Evolutionary conservation across 78 protist genomes (phyloP), one percentile per base, ranked within the genome.

Genomic region (slime mould (Dictyostelium discoideum)): DNA sequence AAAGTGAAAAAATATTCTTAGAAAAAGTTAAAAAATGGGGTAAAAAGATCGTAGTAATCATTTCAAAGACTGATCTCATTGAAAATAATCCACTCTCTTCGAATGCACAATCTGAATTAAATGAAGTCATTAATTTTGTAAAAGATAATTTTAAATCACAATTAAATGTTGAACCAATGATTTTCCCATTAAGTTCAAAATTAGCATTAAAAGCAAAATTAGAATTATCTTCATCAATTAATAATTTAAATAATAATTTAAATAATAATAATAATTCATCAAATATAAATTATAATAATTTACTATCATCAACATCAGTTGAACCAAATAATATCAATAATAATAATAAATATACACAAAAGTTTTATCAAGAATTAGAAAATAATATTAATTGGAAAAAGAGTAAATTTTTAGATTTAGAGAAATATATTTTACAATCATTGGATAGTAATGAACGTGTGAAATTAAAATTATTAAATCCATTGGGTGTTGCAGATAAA

Each of bases 401-500:
- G 1, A 85, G 93, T 40, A 73, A 14, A 37, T 95, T 95, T 22
- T 87, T 92, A 6, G 97, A 82, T 5, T 37, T 96, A 3, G 97
- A 96, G 26, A 39, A 90, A 18, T 93, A 94, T 57, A 72, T 96
- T 9, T 13, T 96, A 5, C 84, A 93, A 11, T 85, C 96, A 37
- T 48, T 96, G 20, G 96, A 96, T 63, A 82, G 90, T 11, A 29
- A 60, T 14, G 87, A 96, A 60, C 85, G 97, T 40, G 57, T 85
- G 0, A 87, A 77, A 67, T n/a, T 96, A 22, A 96, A 96, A 57
- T 18, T 96, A 13, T 50, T 89, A 40, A 96, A 93, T 48, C 97
- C 96, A 57, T 63, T 96, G 8, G 97, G 97, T 26, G 96, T 96
- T 20, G 96, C 97, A 2, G 85, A 39, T 60, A 80, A 93, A 50